Percentiles rank a stretch among this genome's conserved stretches.
Evolutionary conservation across 768 basidiomycete genomes (phyloP).

Genomic region (Suillus subluteus): DNA sequence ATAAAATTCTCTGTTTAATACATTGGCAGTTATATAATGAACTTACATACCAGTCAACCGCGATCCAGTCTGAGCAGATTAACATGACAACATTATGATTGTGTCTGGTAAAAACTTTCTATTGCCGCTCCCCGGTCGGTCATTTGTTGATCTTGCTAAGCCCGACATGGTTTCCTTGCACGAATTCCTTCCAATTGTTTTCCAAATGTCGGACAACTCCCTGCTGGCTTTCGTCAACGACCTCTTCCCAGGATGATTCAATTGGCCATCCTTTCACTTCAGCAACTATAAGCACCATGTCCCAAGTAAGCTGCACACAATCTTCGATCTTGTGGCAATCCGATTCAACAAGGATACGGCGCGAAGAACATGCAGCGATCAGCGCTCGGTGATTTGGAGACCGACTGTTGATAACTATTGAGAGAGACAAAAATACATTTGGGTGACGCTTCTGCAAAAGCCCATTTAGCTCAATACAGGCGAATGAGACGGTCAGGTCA

Average conservation of each 20-base stretch:
- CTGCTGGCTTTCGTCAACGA: conserved; percentile 44
- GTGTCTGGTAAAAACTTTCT: neutral
- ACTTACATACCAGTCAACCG: conserved; percentile 6
- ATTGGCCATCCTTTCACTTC: conserved; percentile 77
- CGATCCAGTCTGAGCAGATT: neutral
- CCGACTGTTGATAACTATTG: conserved; percentile 81
- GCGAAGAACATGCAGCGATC: conserved; percentile 61
- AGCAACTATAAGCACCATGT: conserved; percentile 74
- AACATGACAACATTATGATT: neutral
- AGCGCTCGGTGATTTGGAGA: conserved; percentile 65
- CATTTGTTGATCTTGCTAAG: conserved; percentile 13
- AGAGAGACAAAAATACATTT: conserved; percentile 88
- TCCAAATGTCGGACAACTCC: conserved; percentile 71
- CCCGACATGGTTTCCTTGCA: conserved; percentile 45
- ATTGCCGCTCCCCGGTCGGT: conserved; percentile 9
- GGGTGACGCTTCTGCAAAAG: conserved; percentile 59
- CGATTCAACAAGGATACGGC: conserved; percentile 83
- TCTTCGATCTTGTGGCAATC: conserved; percentile 74
- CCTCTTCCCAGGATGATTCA: conserved; percentile 59
- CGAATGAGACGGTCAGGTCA: neutral
- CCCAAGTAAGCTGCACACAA: conserved; percentile 69
- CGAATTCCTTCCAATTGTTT: conserved; percentile 72
- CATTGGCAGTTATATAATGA: neutral
- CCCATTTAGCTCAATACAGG: neutral
- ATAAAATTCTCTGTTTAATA: neutral